Percentiles rank a stretch among this genome's conserved stretches.
Evolutionary conservation across 2,329 filamentous ascomycete species (phyloP).

Genomic region (Colletotrichum graminicola): DNA sequence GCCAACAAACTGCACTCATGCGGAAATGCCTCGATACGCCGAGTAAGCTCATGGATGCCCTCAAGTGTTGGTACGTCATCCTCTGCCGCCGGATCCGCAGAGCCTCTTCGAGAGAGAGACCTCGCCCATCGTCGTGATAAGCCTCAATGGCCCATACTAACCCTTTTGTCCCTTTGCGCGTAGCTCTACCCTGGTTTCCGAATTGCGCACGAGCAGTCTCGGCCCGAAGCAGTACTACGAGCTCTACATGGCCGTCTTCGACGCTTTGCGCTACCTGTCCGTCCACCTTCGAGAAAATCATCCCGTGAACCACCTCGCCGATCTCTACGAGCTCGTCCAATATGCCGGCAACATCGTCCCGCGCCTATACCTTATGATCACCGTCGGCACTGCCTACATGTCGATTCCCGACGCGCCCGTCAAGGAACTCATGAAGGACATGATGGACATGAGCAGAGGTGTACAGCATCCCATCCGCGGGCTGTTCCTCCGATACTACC

Average conservation of each 20-base stretch:
- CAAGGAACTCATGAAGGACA: conserved; percentile 99
- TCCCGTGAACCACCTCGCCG: conserved; percentile 96
- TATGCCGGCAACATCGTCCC: conserved; percentile 99
- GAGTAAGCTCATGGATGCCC: conserved; percentile 98
- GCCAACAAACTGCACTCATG: conserved; percentile 97
- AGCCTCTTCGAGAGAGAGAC: conserved; percentile 42
- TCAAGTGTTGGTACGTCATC: conserved; percentile 93
- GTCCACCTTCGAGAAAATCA: conserved; percentile 98
- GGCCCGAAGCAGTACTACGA: conserved; percentile 99
- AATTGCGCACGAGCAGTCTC: conserved; percentile 94
- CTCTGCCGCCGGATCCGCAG: conserved; percentile 33
- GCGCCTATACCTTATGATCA: conserved; percentile 98
- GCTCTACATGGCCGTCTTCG: conserved; percentile 99
- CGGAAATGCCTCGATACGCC: conserved; percentile 97
- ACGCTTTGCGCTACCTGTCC: conserved; percentile 94
- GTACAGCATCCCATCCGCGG: conserved; percentile 97
- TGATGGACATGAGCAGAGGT: conserved; percentile 99
- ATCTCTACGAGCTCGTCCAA: conserved; percentile 97
- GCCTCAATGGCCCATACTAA: conserved; percentile 40
- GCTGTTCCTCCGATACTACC: conserved; percentile 94
- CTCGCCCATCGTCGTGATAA: conserved; percentile 19
- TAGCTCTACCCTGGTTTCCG: conserved; percentile 98
- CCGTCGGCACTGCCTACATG: conserved; percentile 99
- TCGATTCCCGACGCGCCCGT: conserved; percentile 97
- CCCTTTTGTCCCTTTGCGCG: conserved; percentile 9